These are phyloP conservation scores for Massarina eburnea DNA, from an alignment of 2,329 filamentous ascomycete species.

Conservation along the genomic window DNA sequence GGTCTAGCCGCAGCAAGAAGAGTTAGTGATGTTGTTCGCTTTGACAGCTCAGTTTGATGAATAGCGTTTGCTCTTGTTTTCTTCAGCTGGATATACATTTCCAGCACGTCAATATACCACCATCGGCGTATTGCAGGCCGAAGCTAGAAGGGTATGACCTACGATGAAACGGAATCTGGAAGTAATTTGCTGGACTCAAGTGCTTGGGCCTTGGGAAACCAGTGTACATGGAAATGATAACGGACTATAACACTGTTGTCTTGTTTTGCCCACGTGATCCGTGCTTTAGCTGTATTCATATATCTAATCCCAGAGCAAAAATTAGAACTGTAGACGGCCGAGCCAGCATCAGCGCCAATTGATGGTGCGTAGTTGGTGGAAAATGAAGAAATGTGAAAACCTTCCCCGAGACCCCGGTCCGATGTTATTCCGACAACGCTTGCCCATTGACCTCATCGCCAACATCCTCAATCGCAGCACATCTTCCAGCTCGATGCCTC, in stretches of 20 bases:
- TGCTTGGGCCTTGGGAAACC: slow-evolving; percentile 16
- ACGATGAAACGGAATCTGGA: slow-evolving; percentile 19
- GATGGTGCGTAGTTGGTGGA: too few relatives aligned
- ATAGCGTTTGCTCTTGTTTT: slow-evolving; percentile 14
- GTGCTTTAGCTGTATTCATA: too few relatives aligned
- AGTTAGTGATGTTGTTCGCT: slow-evolving; percentile 17
- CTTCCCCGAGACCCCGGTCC: background rate
- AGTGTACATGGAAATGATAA: slow-evolving; percentile 25
- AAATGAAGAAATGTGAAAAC: too few relatives aligned
- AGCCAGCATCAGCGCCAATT: too few relatives aligned
- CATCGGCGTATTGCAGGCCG: slow-evolving; percentile 29
- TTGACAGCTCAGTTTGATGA: slow-evolving; percentile 15
- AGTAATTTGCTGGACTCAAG: slow-evolving; percentile 32
- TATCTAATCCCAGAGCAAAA: too few relatives aligned
- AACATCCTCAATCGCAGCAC: slow-evolving; percentile 22
- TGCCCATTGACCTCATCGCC: slow-evolving; percentile 24
- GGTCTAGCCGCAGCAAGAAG: slow-evolving; percentile 40
- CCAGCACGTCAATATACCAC: slow-evolving; percentile 28
- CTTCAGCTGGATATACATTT: slow-evolving; percentile 18
- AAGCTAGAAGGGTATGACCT: slow-evolving; percentile 25
- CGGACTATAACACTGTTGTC: slow-evolving; percentile 4
- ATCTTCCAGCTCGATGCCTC: slow-evolving; percentile 44
- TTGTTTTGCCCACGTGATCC: too few relatives aligned
- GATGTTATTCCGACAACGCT: slow-evolving; percentile 22
- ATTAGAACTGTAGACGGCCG: too few relatives aligned